These are phyloP conservation scores for Aspergillus sp. DNA, from an alignment of 2,329 filamentous ascomycete species.

Conservation along the genomic window DNA sequence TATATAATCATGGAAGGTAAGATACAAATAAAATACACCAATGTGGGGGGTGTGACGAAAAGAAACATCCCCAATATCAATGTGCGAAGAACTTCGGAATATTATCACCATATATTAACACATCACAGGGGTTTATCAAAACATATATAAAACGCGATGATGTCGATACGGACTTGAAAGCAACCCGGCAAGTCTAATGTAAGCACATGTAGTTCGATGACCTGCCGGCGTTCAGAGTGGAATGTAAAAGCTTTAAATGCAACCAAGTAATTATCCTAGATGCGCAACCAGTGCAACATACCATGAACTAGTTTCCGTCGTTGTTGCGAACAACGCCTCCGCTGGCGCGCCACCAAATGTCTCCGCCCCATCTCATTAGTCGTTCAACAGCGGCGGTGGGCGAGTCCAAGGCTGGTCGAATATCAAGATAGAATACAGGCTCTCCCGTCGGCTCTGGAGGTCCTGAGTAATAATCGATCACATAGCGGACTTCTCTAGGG, in stretches of 20 bases:
- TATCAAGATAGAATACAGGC: constrained; percentile 93
- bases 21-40: background rate
- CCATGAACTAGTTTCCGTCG: constrained; percentile 7
- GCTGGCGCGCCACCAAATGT: constrained; percentile 88
- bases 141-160: background rate
- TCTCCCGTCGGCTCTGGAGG: constrained; percentile 80
- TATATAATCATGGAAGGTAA: background rate
- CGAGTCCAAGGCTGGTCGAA: constrained; percentile 81
- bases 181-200: background rate
- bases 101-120: background rate
- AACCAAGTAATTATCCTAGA: background rate
- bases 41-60: background rate
- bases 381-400: constrained; percentile 79
- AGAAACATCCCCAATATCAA: background rate
- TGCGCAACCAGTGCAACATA: background rate
- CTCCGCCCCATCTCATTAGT: constrained; percentile 82
- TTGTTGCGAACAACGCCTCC: constrained; percentile 61
- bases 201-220: background rate
- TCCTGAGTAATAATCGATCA: constrained; percentile 95
- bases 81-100: background rate
- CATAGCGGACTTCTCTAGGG: constrained; percentile 79
- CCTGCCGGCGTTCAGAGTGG: background rate
- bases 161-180: background rate
- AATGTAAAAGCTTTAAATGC: background rate
- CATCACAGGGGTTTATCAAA: background rate